Conservation (phyloP, 768 basidiomycete genomes). For the Porpolomopsis calyptriformis region DNA sequence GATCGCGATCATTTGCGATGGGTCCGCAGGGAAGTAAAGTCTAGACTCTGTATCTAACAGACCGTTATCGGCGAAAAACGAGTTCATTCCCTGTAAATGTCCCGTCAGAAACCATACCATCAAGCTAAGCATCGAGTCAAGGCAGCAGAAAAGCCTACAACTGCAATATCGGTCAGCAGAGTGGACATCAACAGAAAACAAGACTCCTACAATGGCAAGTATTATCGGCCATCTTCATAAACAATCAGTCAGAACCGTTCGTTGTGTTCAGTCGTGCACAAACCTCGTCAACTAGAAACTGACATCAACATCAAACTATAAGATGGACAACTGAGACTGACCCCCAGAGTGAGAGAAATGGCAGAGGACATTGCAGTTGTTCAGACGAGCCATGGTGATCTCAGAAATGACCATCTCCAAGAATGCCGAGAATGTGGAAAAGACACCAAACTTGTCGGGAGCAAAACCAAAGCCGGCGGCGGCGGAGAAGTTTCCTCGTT, state of each 20-base stretch:
- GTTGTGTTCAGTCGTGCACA: slow-evolving; percentile 5
- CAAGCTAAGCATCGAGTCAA: too few species aligned
- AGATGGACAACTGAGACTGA: slow-evolving; percentile 21
- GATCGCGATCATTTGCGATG: slow-evolving; percentile 69
- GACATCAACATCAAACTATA: slow-evolving; percentile 2
- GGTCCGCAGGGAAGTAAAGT: slow-evolving; percentile 84
- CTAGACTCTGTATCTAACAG: slow-evolving; percentile 68
- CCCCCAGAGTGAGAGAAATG: slow-evolving; percentile 88
- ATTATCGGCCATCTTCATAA: slow-evolving; percentile 33
- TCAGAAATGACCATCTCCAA: slow-evolving; percentile 86
- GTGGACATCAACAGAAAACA: not conserved
- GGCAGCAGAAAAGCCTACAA: slow-evolving; percentile 1
- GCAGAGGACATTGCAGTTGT: slow-evolving; percentile 76
- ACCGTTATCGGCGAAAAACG: slow-evolving; percentile 81
- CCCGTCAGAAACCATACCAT: slow-evolving; percentile 43
- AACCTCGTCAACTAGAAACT: slow-evolving; percentile 48
- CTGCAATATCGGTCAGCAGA: not conserved
- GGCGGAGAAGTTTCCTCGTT: slow-evolving; percentile 73
- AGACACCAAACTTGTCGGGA: slow-evolving; percentile 72
- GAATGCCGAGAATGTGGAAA: slow-evolving; percentile 88
- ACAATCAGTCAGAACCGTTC: not conserved
- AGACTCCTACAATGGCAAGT: slow-evolving; percentile 33
- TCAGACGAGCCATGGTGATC: slow-evolving; percentile 86
- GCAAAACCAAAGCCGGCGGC: slow-evolving; percentile 85
- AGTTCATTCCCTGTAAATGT: slow-evolving; percentile 53